phyloP scores from a whole-genome alignment of 345 rosid species.

The Brassica incana region DNA sequence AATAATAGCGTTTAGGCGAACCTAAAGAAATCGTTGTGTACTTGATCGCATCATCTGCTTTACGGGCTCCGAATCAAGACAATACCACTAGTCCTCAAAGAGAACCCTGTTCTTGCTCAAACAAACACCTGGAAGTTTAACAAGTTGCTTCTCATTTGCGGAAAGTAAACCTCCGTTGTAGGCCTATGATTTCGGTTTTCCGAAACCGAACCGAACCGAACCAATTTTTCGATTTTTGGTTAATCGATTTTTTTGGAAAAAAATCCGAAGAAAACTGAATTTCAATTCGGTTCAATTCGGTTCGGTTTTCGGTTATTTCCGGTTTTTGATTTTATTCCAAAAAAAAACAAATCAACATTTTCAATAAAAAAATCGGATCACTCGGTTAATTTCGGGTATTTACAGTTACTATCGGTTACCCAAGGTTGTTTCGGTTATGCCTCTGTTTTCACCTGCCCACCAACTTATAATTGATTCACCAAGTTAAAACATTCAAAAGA shows the following conservation, averaged over 20 bases:
- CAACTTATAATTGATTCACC: not conserved
- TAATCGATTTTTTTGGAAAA: too few species aligned
- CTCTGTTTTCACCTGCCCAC: not conserved
- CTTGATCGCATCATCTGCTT: not conserved
- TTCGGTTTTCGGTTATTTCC: too few species aligned
- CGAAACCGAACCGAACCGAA: too few species aligned
- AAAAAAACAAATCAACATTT: too few species aligned
- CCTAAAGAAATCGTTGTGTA: slow-evolving; percentile 8
- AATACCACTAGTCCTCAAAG: not conserved
- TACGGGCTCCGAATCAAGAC: not conserved
- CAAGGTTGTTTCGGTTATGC: not conserved
- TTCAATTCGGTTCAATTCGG: too few species aligned
- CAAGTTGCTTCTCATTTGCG: slow-evolving; percentile 43
- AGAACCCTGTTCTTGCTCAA: slow-evolving; percentile 8
- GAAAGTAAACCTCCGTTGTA: not conserved
- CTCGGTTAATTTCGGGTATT: too few species aligned
- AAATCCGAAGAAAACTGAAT: slow-evolving; percentile 19
- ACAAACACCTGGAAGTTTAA: slow-evolving; percentile 51
- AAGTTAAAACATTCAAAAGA: not conserved
- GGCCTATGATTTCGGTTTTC: slow-evolving; percentile 7
- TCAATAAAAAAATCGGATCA: too few species aligned
- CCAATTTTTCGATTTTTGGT: too few species aligned
- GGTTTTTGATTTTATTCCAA: too few species aligned
- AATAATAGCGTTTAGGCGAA: too few species aligned
- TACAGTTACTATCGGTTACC: too few species aligned